Percentiles rank a stretch among this genome's conserved stretches.
Conservation (phyloP, 768 basidiomycete species). For the Lentinula detonsa region DNA sequence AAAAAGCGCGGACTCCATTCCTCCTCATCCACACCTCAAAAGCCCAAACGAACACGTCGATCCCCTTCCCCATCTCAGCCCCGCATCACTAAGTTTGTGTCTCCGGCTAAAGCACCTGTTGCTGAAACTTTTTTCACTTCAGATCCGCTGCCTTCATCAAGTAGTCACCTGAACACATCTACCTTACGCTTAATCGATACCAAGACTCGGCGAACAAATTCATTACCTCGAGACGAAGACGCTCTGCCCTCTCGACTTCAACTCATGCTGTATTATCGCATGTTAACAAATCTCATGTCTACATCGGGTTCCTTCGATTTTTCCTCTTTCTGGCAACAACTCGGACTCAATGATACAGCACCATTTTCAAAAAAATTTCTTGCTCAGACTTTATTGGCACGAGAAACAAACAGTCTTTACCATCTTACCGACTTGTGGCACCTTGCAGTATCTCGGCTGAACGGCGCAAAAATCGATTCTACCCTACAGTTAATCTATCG, state of each 20-base stretch:
- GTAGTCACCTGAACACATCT: slow-evolving; percentile 6
- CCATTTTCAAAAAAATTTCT: slow-evolving; percentile 50
- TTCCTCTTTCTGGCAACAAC: slow-evolving; percentile 39
- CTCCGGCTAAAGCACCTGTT: not conserved
- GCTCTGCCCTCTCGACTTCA: slow-evolving; percentile 57
- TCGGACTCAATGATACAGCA: slow-evolving; percentile 34
- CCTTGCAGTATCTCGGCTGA: slow-evolving; percentile 19
- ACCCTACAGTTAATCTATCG: slow-evolving; percentile 50
- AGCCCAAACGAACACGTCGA: slow-evolving; percentile 1
- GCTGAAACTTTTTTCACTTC: not conserved
- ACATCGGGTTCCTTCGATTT: slow-evolving; percentile 45
- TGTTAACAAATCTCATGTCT: slow-evolving; percentile 49
- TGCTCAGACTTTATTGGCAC: slow-evolving; percentile 16
- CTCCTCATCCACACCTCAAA: slow-evolving; percentile 2
- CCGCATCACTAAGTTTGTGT: not conserved
- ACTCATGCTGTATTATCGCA: slow-evolving; percentile 71
- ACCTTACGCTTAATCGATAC: slow-evolving; percentile 54
- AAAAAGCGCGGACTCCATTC: not conserved
- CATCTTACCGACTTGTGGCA: slow-evolving; percentile 29
- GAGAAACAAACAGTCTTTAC: slow-evolving; percentile 24
- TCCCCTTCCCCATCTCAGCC: slow-evolving; percentile 2
- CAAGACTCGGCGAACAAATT: slow-evolving; percentile 53
- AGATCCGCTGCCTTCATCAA: not conserved
- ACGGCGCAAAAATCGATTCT: slow-evolving; percentile 28
- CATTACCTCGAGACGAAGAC: slow-evolving; percentile 54